phyloP scores from a whole-genome alignment of 257 asterid species.

The Primulina huaijiensis region DNA sequence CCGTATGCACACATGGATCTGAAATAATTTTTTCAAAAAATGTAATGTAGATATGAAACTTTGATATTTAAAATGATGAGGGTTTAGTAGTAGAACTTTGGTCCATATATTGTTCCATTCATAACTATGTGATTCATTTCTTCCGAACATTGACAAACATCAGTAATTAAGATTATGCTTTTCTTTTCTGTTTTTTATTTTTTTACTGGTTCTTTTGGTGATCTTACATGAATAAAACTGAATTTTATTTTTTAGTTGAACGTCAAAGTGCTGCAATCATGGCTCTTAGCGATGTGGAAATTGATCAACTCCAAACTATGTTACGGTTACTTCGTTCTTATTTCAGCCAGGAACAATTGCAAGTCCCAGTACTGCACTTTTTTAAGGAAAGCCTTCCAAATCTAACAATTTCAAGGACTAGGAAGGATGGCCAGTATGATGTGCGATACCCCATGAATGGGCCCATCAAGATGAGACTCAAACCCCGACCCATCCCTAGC shows the following conservation, averaged over 20 bases:
- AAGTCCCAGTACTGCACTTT: slow-evolving; percentile 58
- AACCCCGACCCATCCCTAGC: no score
- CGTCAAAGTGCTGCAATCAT: slow-evolving; percentile 71
- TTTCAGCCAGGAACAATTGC: slow-evolving; percentile 56
- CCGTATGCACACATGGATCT: not conserved
- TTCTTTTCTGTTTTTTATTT: not conserved
- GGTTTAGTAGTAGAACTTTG: not conserved
- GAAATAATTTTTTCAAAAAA: slow-evolving; percentile 8
- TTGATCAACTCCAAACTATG: slow-evolving; percentile 59
- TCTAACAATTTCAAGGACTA: slow-evolving; percentile 42
- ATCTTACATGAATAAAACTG: slow-evolving; percentile 4
- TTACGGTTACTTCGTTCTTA: slow-evolving; percentile 55
- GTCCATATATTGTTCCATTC: not conserved
- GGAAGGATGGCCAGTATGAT: slow-evolving; percentile 52
- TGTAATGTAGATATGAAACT: slow-evolving; percentile 10
- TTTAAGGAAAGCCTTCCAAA: slow-evolving; percentile 69
- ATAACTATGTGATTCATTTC: slow-evolving; percentile 14
- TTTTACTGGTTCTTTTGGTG: not conserved
- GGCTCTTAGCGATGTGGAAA: slow-evolving; percentile 79
- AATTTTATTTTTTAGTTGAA: slow-evolving; percentile 51
- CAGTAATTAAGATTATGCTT: not conserved
- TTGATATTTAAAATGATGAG: slow-evolving; percentile 11
- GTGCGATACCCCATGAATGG: no score
- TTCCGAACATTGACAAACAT: not conserved
- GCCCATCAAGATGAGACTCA: no score